A percentile compares a stretch with the other conserved stretches of the same genome.
Conservation (phyloP, 164 flowering plant species). For the Nymphaea colorata region DNA sequence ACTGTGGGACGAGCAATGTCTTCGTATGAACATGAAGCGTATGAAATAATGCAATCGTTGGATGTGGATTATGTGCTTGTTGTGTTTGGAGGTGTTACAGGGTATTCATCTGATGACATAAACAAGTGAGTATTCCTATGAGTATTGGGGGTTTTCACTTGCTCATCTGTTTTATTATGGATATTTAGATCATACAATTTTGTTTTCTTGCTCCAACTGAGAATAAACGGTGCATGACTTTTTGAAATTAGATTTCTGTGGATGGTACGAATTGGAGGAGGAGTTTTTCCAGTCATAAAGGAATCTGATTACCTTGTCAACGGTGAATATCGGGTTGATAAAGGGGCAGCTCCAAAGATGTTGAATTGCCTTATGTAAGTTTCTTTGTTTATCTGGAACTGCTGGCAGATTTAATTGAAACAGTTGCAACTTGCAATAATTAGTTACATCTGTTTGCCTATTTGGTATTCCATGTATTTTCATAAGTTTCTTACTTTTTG, state of each 20-base stretch:
- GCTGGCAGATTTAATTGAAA: no score
- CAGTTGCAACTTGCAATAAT: no score
- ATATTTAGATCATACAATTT: no score
- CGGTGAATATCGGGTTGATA: slow-evolving; percentile 97
- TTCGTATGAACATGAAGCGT: slow-evolving; percentile 94
- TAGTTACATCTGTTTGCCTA: no score
- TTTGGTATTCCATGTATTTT: no score
- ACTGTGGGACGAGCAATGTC: slow-evolving; percentile 99
- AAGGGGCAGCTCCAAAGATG: slow-evolving; percentile 99
- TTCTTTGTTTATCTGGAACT: neutral
- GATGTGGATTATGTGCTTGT: slow-evolving; percentile 96
- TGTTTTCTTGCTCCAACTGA: neutral
- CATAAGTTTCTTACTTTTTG: no score
- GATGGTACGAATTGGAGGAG: slow-evolving; percentile 99
- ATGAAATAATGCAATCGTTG: slow-evolving; percentile 77
- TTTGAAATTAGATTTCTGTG: slow-evolving; percentile 59
- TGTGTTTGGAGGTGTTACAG: slow-evolving; percentile 98
- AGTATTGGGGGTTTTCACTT: no score
- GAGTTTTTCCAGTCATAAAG: slow-evolving; percentile 95
- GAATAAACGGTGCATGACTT: neutral
- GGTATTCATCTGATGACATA: slow-evolving; percentile 98
- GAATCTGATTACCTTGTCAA: slow-evolving; percentile 99
- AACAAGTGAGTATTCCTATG: slow-evolving; percentile 62
- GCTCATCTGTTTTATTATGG: no score
- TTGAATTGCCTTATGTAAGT: slow-evolving; percentile 98